Evolutionary conservation across 371 early-diverging fungal species (phyloP).

Genomic region (Saksenaea vasiformis): DNA sequence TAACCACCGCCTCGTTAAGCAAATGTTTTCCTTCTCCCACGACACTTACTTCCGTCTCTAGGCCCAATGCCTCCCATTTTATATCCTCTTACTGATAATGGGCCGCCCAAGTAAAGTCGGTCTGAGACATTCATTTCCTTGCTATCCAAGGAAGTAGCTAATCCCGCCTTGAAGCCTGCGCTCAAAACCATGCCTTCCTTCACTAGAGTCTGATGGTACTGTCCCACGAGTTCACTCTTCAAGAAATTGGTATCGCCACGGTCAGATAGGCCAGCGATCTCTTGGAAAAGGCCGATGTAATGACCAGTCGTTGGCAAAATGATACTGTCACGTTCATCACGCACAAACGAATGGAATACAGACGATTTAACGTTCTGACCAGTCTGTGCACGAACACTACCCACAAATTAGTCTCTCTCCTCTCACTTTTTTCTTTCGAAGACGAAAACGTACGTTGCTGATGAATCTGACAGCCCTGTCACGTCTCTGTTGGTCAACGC

Average conservation of each 20-base stretch:
- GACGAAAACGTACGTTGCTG: conserved; percentile 54
- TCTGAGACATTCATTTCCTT: conserved; percentile 67
- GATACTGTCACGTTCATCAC: conserved; percentile 75
- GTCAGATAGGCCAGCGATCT: conserved; percentile 58
- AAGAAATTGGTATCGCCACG: conserved; percentile 81
- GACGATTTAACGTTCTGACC: conserved; percentile 84
- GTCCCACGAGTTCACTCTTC: conserved; percentile 71
- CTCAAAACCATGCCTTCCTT: conserved; percentile 38
- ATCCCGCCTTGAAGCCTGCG: conserved; percentile 49
- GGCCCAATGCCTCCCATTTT: conserved; percentile 85
- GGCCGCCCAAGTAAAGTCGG: conserved; percentile 88
- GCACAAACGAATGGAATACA: conserved; percentile 62
- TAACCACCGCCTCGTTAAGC: conserved; percentile 23
- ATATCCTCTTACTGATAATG: conserved; percentile 87
- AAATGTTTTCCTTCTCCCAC: background rate
- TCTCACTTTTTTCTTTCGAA: background rate
- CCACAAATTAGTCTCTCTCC: background rate
- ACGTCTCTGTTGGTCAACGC: conserved; percentile 75
- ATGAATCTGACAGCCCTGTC: conserved; percentile 65
- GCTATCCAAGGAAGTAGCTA: conserved; percentile 54
- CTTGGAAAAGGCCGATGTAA: conserved; percentile 53
- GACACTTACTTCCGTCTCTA: conserved; percentile 65
- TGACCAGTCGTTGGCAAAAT: conserved; percentile 76
- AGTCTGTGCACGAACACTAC: conserved; percentile 80
- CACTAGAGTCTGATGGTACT: conserved; percentile 30